phyloP scores from a whole-genome alignment of 441 rosid genomes.

The Geranium incanum region DNA sequence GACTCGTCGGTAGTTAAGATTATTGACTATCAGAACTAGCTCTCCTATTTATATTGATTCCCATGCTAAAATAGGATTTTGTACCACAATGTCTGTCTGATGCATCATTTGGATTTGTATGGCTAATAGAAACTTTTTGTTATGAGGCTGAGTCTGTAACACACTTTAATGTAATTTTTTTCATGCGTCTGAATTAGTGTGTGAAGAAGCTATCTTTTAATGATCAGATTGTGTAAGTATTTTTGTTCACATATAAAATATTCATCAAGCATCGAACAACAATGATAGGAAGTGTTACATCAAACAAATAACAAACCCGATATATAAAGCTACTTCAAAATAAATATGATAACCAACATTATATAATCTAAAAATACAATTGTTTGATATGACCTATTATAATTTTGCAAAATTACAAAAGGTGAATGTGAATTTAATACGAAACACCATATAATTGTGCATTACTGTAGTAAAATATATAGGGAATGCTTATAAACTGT shows the following conservation, averaged over 20 bases:
- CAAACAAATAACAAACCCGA: too few relatives aligned
- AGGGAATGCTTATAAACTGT: background rate
- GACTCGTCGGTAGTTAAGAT: conserved; percentile 25
- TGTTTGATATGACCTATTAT: too few relatives aligned
- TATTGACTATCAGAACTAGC: conserved; percentile 16
- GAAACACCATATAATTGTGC: too few relatives aligned
- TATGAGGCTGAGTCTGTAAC: background rate
- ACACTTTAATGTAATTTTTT: background rate
- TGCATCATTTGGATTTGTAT: background rate
- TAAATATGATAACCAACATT: too few relatives aligned
- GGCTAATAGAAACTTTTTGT: background rate
- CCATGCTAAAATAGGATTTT: background rate
- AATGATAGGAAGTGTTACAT: too few relatives aligned
- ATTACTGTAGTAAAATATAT: background rate
- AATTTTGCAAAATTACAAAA: too few relatives aligned
- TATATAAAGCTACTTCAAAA: too few relatives aligned
- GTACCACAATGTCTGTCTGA: background rate
- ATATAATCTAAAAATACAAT: too few relatives aligned
- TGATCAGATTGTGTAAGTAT: too few relatives aligned
- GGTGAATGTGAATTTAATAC: too few relatives aligned
- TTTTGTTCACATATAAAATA: too few relatives aligned
- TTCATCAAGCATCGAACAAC: too few relatives aligned
- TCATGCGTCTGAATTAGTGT: background rate
- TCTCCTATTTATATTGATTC: conserved; percentile 1
- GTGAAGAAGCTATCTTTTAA: background rate